Evolutionary conservation across 1,284 basidiomycete genomes (phyloP).

Genomic region (Gymnopus androsaceus): DNA sequence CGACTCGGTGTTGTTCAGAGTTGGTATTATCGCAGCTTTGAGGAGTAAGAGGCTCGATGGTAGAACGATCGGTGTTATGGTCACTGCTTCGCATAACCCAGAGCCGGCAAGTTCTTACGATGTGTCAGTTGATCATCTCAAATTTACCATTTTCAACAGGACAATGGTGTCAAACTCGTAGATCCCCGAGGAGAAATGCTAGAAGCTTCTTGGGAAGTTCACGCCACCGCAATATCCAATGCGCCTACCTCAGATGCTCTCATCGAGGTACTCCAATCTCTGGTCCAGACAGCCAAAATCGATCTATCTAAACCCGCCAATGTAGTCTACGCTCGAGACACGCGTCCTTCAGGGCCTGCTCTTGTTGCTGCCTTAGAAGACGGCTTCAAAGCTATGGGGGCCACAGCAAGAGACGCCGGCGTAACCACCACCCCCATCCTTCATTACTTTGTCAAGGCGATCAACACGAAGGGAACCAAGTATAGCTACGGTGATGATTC

Average conservation of each 20-base stretch:
- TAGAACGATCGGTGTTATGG: constrained; percentile 95
- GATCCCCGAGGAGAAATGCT: constrained; percentile 99
- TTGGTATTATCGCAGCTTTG: constrained; percentile 88
- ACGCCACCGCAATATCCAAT: constrained; percentile 92
- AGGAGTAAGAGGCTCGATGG: constrained; percentile 90
- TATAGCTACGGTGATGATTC: constrained; percentile 84
- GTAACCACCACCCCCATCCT: constrained; percentile 94
- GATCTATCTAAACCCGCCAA: constrained; percentile 77
- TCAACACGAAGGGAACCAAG: constrained; percentile 81
- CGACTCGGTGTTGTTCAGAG: constrained; percentile 92
- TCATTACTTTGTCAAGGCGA: constrained; percentile 91
- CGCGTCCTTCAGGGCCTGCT: constrained; percentile 84
- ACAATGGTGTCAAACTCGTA: constrained; percentile 98
- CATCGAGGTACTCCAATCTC: constrained; percentile 61
- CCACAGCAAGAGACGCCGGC: constrained; percentile 70
- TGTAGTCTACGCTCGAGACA: constrained; percentile 92
- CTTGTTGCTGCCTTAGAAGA: constrained; percentile 85
- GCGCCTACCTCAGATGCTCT: constrained; percentile 76
- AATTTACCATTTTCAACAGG: constrained; percentile 49
- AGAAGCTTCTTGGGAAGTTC: constrained; percentile 89
- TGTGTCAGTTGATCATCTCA: constrained; percentile 7
- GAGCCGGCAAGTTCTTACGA: constrained; percentile 65
- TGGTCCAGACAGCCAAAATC: constrained; percentile 74
- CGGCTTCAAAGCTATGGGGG: constrained; percentile 75
- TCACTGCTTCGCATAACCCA: constrained; percentile 98